Evolutionary conservation across 2,329 filamentous ascomycete species (phyloP).

Genomic region (Aspergillus bombycis): DNA sequence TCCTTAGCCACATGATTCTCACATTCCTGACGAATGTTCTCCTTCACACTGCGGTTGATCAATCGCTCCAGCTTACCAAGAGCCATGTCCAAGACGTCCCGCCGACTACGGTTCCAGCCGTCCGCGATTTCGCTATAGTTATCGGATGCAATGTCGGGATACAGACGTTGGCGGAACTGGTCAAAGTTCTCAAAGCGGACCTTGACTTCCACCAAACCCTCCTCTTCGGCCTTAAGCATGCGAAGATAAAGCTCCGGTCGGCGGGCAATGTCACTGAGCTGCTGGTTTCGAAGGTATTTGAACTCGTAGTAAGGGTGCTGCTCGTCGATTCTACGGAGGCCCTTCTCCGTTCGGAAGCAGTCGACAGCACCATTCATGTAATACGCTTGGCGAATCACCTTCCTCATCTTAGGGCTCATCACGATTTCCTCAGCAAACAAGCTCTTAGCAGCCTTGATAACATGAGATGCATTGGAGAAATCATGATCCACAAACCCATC

Average conservation of each 20-base stretch:
- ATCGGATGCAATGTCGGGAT: conserved; percentile 86
- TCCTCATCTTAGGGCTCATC: conserved; percentile 84
- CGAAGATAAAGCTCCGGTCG: conserved; percentile 90
- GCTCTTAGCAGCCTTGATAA: conserved; percentile 77
- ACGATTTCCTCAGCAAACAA: conserved; percentile 92
- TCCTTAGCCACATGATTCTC: conserved; percentile 88
- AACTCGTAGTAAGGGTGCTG: conserved; percentile 96
- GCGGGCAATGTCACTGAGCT: conserved; percentile 76
- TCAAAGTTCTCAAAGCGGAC: conserved; percentile 76
- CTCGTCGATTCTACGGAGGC: conserved; percentile 88
- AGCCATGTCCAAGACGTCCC: conserved; percentile 80
- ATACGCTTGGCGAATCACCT: conserved; percentile 79
- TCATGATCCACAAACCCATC: conserved; percentile 73
- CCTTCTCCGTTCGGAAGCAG: conserved; percentile 90
- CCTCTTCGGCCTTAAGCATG: conserved; percentile 96
- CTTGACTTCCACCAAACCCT: conserved; percentile 85
- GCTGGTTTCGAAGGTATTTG: conserved; percentile 92
- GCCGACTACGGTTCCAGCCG: conserved; percentile 88
- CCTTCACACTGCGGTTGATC: conserved; percentile 90
- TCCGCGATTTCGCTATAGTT: conserved; percentile 94
- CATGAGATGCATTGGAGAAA: conserved; percentile 74
- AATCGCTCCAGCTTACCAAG: conserved; percentile 79
- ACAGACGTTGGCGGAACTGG: conserved; percentile 75
- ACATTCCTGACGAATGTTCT: conserved; percentile 89
- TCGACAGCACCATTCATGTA: conserved; percentile 84